Evolutionary conservation across 176 grass and related monocot genomes (phyloP), one percentile per base, ranked within the genome.

Genomic region (Bonia amplexicaulis): DNA sequence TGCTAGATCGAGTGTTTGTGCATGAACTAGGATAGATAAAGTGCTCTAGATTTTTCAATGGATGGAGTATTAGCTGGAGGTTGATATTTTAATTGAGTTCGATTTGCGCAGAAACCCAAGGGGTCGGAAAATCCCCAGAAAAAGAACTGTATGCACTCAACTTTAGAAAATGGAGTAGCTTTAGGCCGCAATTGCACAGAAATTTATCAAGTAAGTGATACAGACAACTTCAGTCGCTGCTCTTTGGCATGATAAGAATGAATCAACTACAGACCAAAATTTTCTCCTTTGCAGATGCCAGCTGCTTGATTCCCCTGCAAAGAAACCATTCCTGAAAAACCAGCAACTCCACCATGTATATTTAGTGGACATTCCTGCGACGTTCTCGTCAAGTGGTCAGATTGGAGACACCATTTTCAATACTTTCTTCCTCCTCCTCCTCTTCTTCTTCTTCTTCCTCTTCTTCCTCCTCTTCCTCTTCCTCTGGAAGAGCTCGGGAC

Each of bases 341-440:
- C 14, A 2, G 71, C 1, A 61, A 83, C 74, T 58, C 88, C 51
- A 81, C 63, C 62, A 37, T 23, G 49, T 57, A 86, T 83, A 6
- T 52, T 37, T 17, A 66, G 67, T 49, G 22, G 23, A 11, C 45
- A 49, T 16, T 49, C 2, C 79, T 73, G 66, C 48, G 27, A 47
- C 26, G 59, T 80, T 78, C 76, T 57, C 51, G 9, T 72, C 25
- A 85, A 72, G 87, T 72, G 14, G 72, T 86, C 4, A 63, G 45
- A 64, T 82, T 70, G 7, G 83, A 81, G 74, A 85, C 61, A 17
- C 77, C 79, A 62, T 92, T 84, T 29, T 88, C 84, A 40, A 89
- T 33, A 5, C 82, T 78, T 62, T 63, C 78, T 55, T 86, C 84
- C 5, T 85, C 82, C 2, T 86, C 72, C 2, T 83, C 88, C 0